Conservation (phyloP, 257 asterid species). For the Knoxia roxburghii region DNA sequence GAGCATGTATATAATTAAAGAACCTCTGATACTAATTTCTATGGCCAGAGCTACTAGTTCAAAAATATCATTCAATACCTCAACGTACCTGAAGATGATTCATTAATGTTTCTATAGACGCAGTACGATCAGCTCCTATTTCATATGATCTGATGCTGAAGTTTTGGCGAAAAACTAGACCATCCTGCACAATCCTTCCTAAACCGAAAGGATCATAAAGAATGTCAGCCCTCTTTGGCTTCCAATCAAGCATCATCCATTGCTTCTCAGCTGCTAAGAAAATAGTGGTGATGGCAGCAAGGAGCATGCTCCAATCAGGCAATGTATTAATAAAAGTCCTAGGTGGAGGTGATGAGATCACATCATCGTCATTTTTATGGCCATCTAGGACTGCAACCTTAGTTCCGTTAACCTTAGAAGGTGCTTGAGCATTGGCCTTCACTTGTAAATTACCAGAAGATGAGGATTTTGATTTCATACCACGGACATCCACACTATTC, state of each 20-base stretch:
- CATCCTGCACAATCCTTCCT: conserved; percentile 86
- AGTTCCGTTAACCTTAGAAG: conserved; percentile 88
- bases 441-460: conserved; percentile 60
- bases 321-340: conserved; percentile 88
- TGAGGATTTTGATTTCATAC: conserved; percentile 53
- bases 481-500: conserved; percentile 53
- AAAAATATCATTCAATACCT: conserved; percentile 4
- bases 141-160: conserved; percentile 95
- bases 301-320: conserved; percentile 99
- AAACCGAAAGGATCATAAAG: conserved; percentile 77
- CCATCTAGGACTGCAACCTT: conserved; percentile 78
- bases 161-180: conserved; percentile 80
- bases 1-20: conserved; percentile 17
- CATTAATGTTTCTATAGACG: conserved; percentile 89
- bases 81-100: conserved; percentile 81
- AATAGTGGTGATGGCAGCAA: conserved; percentile 86
- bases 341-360: conserved; percentile 58
- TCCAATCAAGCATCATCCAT: conserved; percentile 99
- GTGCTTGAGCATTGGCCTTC: conserved; percentile 81
- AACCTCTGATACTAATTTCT: background rate
- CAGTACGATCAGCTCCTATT: conserved; percentile 96
- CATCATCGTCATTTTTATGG: conserved; percentile 53
- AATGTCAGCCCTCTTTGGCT: conserved; percentile 81
- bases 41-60: background rate
- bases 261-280: conserved; percentile 98